Conservation (phyloP, 2,329 filamentous ascomycete genomes). For the Pestalotiopsis sp. region DNA sequence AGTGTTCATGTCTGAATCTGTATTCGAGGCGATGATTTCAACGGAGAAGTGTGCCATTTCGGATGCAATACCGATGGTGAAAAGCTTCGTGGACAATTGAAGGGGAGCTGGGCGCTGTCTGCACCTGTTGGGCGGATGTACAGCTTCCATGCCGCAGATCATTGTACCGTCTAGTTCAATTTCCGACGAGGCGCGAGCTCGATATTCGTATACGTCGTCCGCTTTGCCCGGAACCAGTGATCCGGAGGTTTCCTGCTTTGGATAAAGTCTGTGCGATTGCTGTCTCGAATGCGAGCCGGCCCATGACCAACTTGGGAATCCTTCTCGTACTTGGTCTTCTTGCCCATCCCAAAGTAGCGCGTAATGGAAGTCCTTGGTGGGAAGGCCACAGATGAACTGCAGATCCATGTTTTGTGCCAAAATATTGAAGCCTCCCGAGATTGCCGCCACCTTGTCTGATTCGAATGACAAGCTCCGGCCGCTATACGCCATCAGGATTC, state of each 20-base stretch:
- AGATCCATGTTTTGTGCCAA: background rate
- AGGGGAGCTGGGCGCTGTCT: background rate
- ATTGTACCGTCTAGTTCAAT: background rate
- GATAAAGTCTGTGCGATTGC: background rate
- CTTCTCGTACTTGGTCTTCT: background rate
- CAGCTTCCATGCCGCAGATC: background rate
- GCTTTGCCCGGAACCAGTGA: background rate
- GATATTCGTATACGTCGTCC: background rate
- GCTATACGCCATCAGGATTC: background rate
- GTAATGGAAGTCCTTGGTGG: background rate
- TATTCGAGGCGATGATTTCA: background rate
- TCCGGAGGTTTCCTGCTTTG: background rate
- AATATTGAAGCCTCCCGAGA: conserved; percentile 1
- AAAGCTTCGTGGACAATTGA: background rate
- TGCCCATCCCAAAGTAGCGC: background rate
- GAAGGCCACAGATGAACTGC: background rate
- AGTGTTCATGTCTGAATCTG: background rate
- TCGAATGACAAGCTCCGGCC: background rate
- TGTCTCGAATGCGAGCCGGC: background rate
- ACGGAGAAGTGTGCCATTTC: background rate
- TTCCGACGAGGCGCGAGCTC: background rate
- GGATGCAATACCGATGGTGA: background rate
- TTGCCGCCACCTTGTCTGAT: background rate
- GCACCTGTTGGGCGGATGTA: background rate
- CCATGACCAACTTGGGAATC: conserved; percentile 4